Conservation (phyloP, 2,329 filamentous ascomycete genomes). For the Elsinoe fawcettii region DNA sequence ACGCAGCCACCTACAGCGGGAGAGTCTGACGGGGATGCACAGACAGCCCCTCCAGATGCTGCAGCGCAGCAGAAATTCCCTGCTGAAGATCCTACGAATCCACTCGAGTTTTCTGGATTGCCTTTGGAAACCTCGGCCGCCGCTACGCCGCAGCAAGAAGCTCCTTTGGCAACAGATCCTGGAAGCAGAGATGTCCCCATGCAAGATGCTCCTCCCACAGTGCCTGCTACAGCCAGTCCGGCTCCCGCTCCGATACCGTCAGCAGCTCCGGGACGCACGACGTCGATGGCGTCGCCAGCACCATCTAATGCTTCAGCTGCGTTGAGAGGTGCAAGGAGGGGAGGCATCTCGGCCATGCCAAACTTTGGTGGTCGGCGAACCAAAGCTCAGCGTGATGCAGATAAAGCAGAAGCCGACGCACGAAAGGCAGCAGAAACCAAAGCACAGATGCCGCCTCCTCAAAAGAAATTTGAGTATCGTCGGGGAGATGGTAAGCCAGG, state of each 20-base stretch:
- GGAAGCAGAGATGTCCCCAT: constrained; percentile 7
- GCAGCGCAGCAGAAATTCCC: neutral
- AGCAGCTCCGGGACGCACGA: neutral
- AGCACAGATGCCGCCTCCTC: constrained; percentile 17
- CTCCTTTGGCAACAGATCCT: neutral
- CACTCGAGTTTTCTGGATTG: neutral
- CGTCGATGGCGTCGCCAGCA: constrained; percentile 5
- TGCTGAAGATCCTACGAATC: neutral
- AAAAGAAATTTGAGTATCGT: constrained; percentile 18
- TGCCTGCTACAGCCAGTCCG: neutral
- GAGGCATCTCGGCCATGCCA: constrained; percentile 27
- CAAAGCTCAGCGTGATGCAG: constrained; percentile 37
- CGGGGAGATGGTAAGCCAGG: constrained; percentile 26
- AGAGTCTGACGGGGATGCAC: neutral
- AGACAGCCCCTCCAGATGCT: neutral
- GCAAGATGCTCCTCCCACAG: neutral
- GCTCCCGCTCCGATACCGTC: neutral
- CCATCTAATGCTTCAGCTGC: constrained; percentile 8
- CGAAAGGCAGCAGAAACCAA: constrained; percentile 21
- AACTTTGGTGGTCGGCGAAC: constrained; percentile 39
- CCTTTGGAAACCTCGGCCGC: neutral
- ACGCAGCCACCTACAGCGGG: neutral
- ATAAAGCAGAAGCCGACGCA: constrained; percentile 28
- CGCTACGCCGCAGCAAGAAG: neutral
- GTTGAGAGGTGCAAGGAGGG: constrained; percentile 18